Evolutionary conservation across 228 moss, liverwort and hornwort genomes (phyloP).

Genomic region (Sphagnum fallax): DNA sequence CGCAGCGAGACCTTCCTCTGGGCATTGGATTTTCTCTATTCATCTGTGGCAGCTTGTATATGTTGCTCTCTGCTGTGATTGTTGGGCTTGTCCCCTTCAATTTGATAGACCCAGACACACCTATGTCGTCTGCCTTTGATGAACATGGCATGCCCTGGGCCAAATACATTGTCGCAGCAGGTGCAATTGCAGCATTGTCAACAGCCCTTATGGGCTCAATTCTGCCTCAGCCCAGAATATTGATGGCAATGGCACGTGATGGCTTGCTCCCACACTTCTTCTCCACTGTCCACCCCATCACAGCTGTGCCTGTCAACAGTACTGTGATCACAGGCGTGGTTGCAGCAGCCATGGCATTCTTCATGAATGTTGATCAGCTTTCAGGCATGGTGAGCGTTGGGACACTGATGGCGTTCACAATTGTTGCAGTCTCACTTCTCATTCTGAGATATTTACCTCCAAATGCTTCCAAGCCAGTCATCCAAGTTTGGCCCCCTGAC

Average conservation of each 20-base stretch:
- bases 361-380: conserved; percentile 85
- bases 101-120: conserved; percentile 81
- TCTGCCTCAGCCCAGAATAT: conserved; percentile 98
- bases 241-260: conserved; percentile 99
- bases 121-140: conserved; percentile 81
- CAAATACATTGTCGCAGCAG: conserved; percentile 78
- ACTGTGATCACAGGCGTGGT: conserved; percentile 54
- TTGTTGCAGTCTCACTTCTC: conserved; percentile 76
- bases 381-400: conserved; percentile 98
- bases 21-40: conserved; percentile 77
- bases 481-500: conserved; percentile 29
- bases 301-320: conserved; percentile 81
- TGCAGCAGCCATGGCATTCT: conserved; percentile 64
- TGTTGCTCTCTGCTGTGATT: conserved; percentile 78
- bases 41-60: conserved; percentile 82
- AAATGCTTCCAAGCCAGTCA: conserved; percentile 27
- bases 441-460: conserved; percentile 76
- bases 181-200: conserved; percentile 83
- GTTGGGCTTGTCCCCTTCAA: conserved; percentile 91
- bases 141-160: conserved; percentile 88
- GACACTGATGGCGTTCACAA: conserved; percentile 84
- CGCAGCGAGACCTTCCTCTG: conserved; percentile 80
- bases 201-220: conserved; percentile 94
- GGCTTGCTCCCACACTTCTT: conserved; percentile 86
- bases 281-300: conserved; percentile 45